Base-by-base conservation (phyloP, 2,329 filamentous ascomycete species). In the Myriosclerotinia scirpicola region DNA sequence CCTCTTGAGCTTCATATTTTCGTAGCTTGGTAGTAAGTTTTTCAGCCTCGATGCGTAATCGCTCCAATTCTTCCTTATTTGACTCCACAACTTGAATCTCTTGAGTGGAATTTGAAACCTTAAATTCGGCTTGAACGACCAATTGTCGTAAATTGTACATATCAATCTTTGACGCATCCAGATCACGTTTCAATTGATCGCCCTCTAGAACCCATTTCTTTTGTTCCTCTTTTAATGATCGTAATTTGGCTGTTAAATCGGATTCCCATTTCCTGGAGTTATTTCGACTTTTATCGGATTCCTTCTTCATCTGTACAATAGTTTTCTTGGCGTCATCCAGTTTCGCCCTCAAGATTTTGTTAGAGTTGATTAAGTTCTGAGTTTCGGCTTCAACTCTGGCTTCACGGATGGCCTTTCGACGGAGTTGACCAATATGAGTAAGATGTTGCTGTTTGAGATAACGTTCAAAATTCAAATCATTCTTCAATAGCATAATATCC, bases 391-490 rank as follows among this genome's bases (percentile, higher is more conserved):
- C 91, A 0, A 87, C 89, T 1, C 90, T 90, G 9, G 90, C 90
- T 76, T 93, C 90, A 70, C 86, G 86, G 70, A 94, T 86, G 67
- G 92, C 88, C 69, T 88, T 87, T 17, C 90, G 84, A 71, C 91
- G 88, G 53, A 95, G 79, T 73, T 92, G 90, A 0, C 90, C 90
- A 74, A 95, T 93, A 67, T 94, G 90, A 2, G 88, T 85, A 71
- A 93, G 85, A 76, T 94, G 91, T 73, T 95, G 91, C 70, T 92
- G 87, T 75, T 93, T 94, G 73, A 94, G 83, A 77, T 92, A 94
- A 36, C 90, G 84, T 76, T 95, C 92, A 73, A 94, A 95, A 70
- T 90, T 91, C 54, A 95, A 81, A 72, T 95, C 91, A 69, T 93
- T 95, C 54, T 89, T 87, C 14, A 95, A 78, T 2, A 93, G 79